Conservation (phyloP, 305 asterid species). For the Fraxinus albicans region DNA sequence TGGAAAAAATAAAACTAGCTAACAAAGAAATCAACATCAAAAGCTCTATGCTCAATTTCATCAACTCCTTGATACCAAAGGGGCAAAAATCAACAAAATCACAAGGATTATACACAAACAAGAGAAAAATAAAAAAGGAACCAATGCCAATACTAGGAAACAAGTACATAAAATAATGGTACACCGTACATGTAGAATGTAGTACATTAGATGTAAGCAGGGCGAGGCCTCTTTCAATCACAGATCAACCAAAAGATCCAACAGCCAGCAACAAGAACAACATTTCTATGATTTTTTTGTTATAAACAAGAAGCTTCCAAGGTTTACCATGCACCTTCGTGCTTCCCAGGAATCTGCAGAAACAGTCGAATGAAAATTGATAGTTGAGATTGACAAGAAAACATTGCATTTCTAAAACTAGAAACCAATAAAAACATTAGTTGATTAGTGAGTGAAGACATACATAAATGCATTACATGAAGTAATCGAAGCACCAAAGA, state of each 20-base stretch:
- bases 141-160: neutral
- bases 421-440: neutral
- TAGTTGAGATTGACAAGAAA: neutral
- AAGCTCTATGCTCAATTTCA: neutral
- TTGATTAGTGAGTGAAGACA: neutral
- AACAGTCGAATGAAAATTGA: neutral
- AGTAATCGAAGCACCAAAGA: neutral
- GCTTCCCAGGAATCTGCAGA: neutral
- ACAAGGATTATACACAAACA: neutral
- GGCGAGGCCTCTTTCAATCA: neutral
- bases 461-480: neutral
- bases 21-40: neutral
- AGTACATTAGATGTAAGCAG: neutral
- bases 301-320: neutral
- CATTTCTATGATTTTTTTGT: neutral
- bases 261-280: neutral
- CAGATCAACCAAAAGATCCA: neutral
- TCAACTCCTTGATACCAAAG: neutral
- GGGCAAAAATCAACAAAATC: neutral
- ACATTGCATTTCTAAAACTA: neutral
- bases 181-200: neutral
- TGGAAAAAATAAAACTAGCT: neutral
- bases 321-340: neutral
- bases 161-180: neutral
- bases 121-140: neutral